Base-by-base conservation (phyloP, 2,329 filamentous ascomycete genomes). In the Claviceps sp. region DNA sequence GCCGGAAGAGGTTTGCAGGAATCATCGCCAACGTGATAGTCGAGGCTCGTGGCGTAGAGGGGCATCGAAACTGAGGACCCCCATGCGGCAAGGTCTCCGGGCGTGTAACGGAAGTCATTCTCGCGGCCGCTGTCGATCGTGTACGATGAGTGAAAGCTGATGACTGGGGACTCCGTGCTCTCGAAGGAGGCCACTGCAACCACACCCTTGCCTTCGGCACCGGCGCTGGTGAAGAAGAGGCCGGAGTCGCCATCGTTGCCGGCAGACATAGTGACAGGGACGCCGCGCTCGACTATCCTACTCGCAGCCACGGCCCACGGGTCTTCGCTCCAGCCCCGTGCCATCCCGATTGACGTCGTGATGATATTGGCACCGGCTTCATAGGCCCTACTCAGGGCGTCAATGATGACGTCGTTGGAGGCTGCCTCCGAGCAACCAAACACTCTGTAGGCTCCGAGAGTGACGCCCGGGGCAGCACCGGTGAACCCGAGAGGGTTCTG, bases 131-230 rank as follows among this genome's bases (percentile, higher is more conserved):
- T 36, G 45, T 66, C 60, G 44, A 72, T 55, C 11, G 59, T 61
- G 61, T 64, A 75, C 36, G 57, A 62, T 4, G 64, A 66, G 39
- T 68, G 60, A 49, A 58, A 64, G 20, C 70, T 57, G 20, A 74
- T 56, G 5, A 64, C 52, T 3, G 72, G 71, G 0, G 63, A 65
- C n/a, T 66, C 52, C 20, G 52, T 56, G 56, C 70, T 75, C 9
- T 68, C 60, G 43, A 72, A 63, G 0, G 73, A 72, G 11, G 71
- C 73, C 39, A 75, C 65, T 2, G 71, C 66, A 14, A 70, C 67
- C 9, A 71, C 68, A 6, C 66, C 62, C 48, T 64, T 65, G 13
- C 71, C 72, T 4, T 67, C 64, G 9, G 70, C 63, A 4, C 69
- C 68, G 23, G 63, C 64, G 47, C 62, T 65, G 34, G 64, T 62